Evolutionary conservation across 2,329 filamentous ascomycete genomes (phyloP).

Genomic region (Endothia cerciana): DNA sequence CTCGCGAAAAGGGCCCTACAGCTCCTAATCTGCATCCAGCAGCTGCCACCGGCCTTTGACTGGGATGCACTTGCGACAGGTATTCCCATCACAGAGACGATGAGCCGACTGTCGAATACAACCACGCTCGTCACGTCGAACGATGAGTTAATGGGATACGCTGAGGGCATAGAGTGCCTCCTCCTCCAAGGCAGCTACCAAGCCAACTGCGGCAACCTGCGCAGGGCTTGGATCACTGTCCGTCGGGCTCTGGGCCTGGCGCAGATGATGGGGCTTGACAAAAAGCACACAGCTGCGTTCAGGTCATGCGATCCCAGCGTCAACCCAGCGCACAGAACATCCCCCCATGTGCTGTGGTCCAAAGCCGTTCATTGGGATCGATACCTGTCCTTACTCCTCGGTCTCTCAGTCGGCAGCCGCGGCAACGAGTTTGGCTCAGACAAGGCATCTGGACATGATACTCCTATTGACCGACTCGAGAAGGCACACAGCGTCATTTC

Average conservation of each 20-base stretch:
- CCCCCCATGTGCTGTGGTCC: slow-evolving; percentile 49
- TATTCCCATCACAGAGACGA: slow-evolving; percentile 34
- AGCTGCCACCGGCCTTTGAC: slow-evolving; percentile 42
- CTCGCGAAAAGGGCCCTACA: slow-evolving; percentile 53
- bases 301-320: slow-evolving; percentile 45
- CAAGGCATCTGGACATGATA: slow-evolving; percentile 38
- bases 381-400: slow-evolving; percentile 55
- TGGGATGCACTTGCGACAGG: slow-evolving; percentile 35
- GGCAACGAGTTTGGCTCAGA: slow-evolving; percentile 44
- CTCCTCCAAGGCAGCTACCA: slow-evolving; percentile 53
- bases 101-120: slow-evolving; percentile 39
- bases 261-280: slow-evolving; percentile 54
- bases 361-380: slow-evolving; percentile 54
- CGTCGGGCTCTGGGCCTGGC: slow-evolving; percentile 55
- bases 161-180: slow-evolving; percentile 58
- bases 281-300: slow-evolving; percentile 39
- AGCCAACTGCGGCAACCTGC: slow-evolving; percentile 56
- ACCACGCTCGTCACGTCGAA: slow-evolving; percentile 50
- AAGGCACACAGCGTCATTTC: slow-evolving; percentile 48
- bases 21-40: slow-evolving; percentile 50
- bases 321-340: slow-evolving; percentile 37
- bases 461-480: slow-evolving; percentile 48
- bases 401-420: slow-evolving; percentile 49
- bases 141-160: slow-evolving; percentile 54
- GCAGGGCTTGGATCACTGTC: slow-evolving; percentile 56